Evolutionary conservation across 208 protist genomes (phyloP).

Genomic region (Acanthamoeba sp.): DNA sequence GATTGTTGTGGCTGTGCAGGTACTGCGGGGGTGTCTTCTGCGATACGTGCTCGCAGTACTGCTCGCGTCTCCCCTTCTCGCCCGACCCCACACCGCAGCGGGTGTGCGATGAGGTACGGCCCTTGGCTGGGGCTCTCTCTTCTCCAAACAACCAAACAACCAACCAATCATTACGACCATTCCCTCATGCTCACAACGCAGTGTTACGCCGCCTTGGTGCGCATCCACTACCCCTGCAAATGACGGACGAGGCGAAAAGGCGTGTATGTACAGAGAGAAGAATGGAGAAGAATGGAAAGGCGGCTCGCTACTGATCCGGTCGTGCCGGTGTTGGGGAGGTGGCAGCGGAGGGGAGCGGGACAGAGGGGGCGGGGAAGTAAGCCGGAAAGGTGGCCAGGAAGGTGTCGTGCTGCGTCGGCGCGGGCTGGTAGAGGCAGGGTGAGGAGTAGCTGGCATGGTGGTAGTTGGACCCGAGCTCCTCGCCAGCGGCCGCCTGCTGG

Average conservation of each 20-base stretch:
- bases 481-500: too few relatives aligned
- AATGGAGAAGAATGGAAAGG: too few relatives aligned
- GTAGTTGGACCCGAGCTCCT: not conserved
- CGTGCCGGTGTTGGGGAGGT: too few relatives aligned
- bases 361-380: not conserved
- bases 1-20: too few relatives aligned
- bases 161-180: not conserved
- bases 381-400: not conserved
- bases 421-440: not conserved
- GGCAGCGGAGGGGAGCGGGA: too few relatives aligned
- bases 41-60: constrained; percentile 52
- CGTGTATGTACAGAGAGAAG: not conserved
- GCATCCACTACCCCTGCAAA: constrained; percentile 37
- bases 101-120: constrained; percentile 50
- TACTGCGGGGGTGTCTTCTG: constrained; percentile 51
- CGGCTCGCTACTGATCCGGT: too few relatives aligned
- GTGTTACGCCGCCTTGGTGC: constrained; percentile 23
- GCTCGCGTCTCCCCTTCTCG: constrained; percentile 8
- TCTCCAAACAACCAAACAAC: not conserved
- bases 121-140: too few relatives aligned
- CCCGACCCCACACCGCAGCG: constrained; percentile 58
- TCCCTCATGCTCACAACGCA: not conserved
- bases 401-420: too few relatives aligned
- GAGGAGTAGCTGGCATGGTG: not conserved
- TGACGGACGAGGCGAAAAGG: not conserved